These are phyloP conservation scores for Brassica juncea DNA, from an alignment of 345 rosid genomes.

Conservation along the genomic window DNA sequence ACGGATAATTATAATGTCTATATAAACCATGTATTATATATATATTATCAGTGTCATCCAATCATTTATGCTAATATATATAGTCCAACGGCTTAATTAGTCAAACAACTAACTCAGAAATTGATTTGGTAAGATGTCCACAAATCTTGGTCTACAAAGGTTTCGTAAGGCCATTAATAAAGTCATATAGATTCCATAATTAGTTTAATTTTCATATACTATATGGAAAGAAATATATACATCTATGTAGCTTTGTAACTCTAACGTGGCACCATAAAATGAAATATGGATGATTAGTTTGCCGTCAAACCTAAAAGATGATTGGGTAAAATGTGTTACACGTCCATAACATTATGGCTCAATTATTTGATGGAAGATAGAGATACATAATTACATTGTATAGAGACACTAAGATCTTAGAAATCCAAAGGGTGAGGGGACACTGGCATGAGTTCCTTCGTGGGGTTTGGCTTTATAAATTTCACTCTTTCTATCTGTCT, in stretches of 20 bases:
- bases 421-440: constrained; percentile 20
- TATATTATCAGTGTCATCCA: neutral
- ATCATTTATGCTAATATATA: neutral
- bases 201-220: neutral
- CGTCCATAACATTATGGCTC: constrained; percentile 13
- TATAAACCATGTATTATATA: neutral
- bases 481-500: constrained; percentile 30
- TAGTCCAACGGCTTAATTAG: neutral
- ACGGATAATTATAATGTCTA: neutral
- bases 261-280: constrained; percentile 14
- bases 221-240: neutral
- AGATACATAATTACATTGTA: neutral
- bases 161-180: neutral
- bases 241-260: neutral
- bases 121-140: neutral
- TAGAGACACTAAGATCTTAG: neutral
- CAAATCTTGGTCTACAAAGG: neutral
- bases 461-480: constrained; percentile 10
- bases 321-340: constrained; percentile 4
- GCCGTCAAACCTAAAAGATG: neutral
- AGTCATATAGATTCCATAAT: neutral
- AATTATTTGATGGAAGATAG: constrained; percentile 22
- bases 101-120: neutral
- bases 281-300: constrained; percentile 4
- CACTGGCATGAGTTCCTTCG: constrained; percentile 34